Evolutionary conservation across 139 green algal genomes (phyloP).

Genomic region (Nannochloris sp.): DNA sequence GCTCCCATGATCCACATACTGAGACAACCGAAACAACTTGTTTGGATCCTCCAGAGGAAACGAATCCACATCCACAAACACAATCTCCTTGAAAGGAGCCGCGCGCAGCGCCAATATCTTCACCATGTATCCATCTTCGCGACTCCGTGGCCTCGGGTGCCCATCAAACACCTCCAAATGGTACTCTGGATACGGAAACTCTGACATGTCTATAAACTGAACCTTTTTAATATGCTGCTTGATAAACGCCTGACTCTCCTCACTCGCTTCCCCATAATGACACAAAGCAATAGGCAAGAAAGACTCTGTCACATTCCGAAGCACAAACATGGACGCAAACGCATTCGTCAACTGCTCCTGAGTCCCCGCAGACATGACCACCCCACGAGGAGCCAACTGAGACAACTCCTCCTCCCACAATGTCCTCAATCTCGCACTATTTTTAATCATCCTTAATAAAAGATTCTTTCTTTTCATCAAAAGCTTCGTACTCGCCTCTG

Average conservation of each 20-base stretch:
- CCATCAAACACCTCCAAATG: conserved; percentile 1
- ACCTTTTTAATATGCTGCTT: conserved; percentile 1
- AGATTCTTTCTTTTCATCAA: too few relatives aligned
- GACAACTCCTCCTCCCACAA: too few relatives aligned
- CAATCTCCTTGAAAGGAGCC: conserved; percentile 15
- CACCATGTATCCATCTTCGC: conserved; percentile 13
- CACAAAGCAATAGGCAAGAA: conserved; percentile 10
- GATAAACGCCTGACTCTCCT: not conserved
- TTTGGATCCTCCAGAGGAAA: conserved; percentile 19
- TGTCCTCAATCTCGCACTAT: too few relatives aligned
- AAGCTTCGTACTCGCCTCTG: too few relatives aligned
- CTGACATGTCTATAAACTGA: not conserved
- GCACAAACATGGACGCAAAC: conserved; percentile 10
- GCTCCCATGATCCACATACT: conserved; percentile 13
- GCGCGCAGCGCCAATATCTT: conserved; percentile 12
- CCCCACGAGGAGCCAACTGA: not conserved
- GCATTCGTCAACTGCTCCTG: conserved; percentile 9
- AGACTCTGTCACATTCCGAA: conserved; percentile 13
- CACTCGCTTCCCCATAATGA: conserved; percentile 8
- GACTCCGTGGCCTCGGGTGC: not conserved
- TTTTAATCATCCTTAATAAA: too few relatives aligned
- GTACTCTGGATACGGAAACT: not conserved
- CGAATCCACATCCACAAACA: conserved; percentile 31
- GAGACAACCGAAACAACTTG: conserved; percentile 17
- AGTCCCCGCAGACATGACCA: conserved; percentile 16